Evolutionary conservation across 2,329 filamentous ascomycete genomes (phyloP), one percentile per base, ranked within the genome.

Genomic region (Neofusicoccum sp.): DNA sequence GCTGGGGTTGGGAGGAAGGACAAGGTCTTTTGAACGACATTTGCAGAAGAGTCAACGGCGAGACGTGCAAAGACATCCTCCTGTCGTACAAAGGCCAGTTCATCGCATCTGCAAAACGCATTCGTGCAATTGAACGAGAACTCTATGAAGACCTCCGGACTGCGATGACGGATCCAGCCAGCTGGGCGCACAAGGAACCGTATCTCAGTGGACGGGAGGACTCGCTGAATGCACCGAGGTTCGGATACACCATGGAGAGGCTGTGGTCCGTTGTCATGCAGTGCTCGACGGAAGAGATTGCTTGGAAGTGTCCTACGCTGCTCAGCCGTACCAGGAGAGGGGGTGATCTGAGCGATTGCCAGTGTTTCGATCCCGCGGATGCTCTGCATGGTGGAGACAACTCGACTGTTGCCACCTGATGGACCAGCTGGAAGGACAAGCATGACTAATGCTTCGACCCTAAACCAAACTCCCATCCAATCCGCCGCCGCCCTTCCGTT

Each of bases 51-150:
- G 49, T 41, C 3, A 31, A 47, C 16, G 61, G 43, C 58, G 76
- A 72, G 5, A 64, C 64, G 14, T 77, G 76, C 61, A 68, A 72
- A 2, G 67, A 69, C 31, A 72, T 79, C 0, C 69, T 77, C 11
- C 65, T 83, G 6, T 79, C 77, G 3, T 81, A 80, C 65, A 79
- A 79, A 48, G 82, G 81, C 14, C 78, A 81, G 56, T 83, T 84
- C 67, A 70, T 82, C 41, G 79, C 76, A 2, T 81, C 79, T 1
- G 78, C 78, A 0, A 71, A 70, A 4, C 73, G 82, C 1, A 78
- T 83, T 5, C 71, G 79, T 1, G 77, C 71, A 2, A 71, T 74
- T 8, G 65, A 68, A 28, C 76, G 71, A 54, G 56, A 56, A 5
- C 66, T 78, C 14, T 80, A 78, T 63, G 66, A 77, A 34, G 68